A percentile compares a stretch with the other conserved stretches of the same genome.
These are phyloP conservation scores for Microcos paniculata DNA, from an alignment of 345 rosid genomes.

Conservation along the genomic window DNA sequence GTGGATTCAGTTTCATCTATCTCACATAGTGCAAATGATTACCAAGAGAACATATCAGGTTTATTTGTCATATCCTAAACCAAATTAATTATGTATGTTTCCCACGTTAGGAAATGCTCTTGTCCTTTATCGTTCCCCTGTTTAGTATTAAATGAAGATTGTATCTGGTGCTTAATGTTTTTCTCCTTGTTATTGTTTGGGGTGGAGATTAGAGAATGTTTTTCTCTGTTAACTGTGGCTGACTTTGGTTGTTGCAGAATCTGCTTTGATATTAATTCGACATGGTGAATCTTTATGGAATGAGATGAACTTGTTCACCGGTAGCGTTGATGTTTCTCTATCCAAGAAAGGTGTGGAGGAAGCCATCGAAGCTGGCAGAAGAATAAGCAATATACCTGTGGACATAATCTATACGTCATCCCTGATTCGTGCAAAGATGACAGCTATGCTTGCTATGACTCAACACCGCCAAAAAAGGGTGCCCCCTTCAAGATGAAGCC, in stretches of 20 bases:
- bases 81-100: background rate
- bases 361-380: constrained; percentile 94
- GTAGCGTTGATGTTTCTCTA: constrained; percentile 91
- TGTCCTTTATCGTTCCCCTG: too few species aligned
- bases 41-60: constrained; percentile 16
- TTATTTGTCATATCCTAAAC: background rate
- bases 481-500: background rate
- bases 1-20: constrained; percentile 13
- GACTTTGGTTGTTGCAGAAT: constrained; percentile 50
- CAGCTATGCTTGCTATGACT: constrained; percentile 96
- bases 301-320: constrained; percentile 92
- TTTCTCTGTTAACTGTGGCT: too few species aligned
- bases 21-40: background rate
- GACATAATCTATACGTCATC: constrained; percentile 89
- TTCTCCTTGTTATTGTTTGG: too few species aligned
- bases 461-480: constrained; percentile 94
- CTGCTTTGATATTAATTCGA: constrained; percentile 74
- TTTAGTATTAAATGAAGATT: too few species aligned
- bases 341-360: constrained; percentile 86
- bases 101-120: too few species aligned
- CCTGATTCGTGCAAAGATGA: constrained; percentile 93
- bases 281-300: constrained; percentile 97
- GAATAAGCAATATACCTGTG: constrained; percentile 88
- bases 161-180: too few species aligned
- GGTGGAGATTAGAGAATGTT: too few species aligned